Percentiles rank a stretch among this genome's conserved stretches.
Conservation (phyloP, 306 rosid genomes). For the Rosa persica region DNA sequence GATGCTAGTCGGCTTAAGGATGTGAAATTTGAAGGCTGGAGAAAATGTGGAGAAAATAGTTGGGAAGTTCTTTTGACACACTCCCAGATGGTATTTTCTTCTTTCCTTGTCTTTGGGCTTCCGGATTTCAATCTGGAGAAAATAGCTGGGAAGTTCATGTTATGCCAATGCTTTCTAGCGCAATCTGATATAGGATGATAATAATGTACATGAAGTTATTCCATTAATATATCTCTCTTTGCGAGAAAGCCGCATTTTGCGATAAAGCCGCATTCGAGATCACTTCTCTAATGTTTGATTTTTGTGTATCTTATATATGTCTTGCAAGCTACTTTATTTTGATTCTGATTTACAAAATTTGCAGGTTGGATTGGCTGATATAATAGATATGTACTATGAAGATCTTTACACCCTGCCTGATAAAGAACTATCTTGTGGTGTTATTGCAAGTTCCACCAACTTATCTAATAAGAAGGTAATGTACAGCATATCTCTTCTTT, state of each 20-base stretch:
- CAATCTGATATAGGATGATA: conserved; percentile 1
- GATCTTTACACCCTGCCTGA: conserved; percentile 69
- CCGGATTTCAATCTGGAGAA: not conserved
- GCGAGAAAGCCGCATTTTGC: not conserved
- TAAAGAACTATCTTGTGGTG: conserved; percentile 63
- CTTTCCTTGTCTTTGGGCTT: conserved; percentile 36
- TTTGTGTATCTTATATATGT: not conserved
- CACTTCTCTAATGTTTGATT: not conserved
- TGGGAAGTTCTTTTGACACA: conserved; percentile 92
- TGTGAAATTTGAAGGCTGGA: conserved; percentile 78
- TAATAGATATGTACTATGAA: conserved; percentile 72
- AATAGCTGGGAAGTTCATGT: not conserved
- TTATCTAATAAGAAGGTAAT: conserved; percentile 63
- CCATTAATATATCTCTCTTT: not conserved
- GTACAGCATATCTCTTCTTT: not conserved
- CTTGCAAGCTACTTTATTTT: conserved; percentile 13
- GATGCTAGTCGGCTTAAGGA: conserved; percentile 45
- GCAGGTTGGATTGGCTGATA: conserved; percentile 80
- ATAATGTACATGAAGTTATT: not conserved
- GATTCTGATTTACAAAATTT: conserved; percentile 26
- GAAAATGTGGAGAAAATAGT: conserved; percentile 54
- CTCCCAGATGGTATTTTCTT: conserved; percentile 83
- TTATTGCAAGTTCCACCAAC: conserved; percentile 43
- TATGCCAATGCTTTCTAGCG: not conserved
- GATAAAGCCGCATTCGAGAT: not conserved